Percentiles rank a stretch among this genome's conserved stretches.
Evolutionary conservation across 176 grass and related monocot genomes (phyloP).

Genomic region (Dendrocalamus sinicus): DNA sequence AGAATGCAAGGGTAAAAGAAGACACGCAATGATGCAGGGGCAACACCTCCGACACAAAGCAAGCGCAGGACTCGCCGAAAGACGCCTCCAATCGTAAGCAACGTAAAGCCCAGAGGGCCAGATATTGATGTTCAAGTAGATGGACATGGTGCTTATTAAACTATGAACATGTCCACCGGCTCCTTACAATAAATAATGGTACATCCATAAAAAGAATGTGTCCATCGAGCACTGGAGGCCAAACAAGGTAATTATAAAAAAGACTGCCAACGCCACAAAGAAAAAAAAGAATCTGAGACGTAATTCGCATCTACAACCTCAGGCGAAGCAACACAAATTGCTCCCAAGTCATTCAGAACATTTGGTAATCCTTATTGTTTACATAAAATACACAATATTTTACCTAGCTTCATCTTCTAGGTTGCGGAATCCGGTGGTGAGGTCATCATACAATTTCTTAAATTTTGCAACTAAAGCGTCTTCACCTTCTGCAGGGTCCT

Average conservation of each 20-base stretch:
- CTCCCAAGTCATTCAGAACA: slow-evolving; percentile 15
- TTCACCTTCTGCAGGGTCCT: slow-evolving; percentile 90
- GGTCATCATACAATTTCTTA: slow-evolving; percentile 84
- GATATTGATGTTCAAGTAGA: slow-evolving; percentile 22
- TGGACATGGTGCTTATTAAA: slow-evolving; percentile 37
- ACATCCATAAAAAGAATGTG: slow-evolving; percentile 35
- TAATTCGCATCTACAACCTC: slow-evolving; percentile 62
- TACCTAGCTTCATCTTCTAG: slow-evolving; percentile 83
- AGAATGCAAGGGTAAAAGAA: too few relatives aligned
- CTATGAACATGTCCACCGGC: slow-evolving; percentile 51
- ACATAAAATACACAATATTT: slow-evolving; percentile 39
- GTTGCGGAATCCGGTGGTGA: slow-evolving; percentile 80
- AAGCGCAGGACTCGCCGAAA: too few relatives aligned
- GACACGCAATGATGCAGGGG: too few relatives aligned
- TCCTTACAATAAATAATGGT: slow-evolving; percentile 60
- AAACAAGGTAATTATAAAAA: slow-evolving; percentile 38
- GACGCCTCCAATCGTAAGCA: too few relatives aligned
- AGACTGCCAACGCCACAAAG: neutral
- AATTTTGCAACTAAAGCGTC: slow-evolving; percentile 69
- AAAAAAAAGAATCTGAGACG: neutral
- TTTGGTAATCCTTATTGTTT: slow-evolving; percentile 52
- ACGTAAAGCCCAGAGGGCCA: too few relatives aligned
- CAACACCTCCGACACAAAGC: too few relatives aligned
- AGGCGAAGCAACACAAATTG: slow-evolving; percentile 44
- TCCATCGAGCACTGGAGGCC: slow-evolving; percentile 21